These are phyloP conservation scores for Linanthus parryae DNA, from an alignment of 148 eudicot genomes.

Conservation along the genomic window DNA sequence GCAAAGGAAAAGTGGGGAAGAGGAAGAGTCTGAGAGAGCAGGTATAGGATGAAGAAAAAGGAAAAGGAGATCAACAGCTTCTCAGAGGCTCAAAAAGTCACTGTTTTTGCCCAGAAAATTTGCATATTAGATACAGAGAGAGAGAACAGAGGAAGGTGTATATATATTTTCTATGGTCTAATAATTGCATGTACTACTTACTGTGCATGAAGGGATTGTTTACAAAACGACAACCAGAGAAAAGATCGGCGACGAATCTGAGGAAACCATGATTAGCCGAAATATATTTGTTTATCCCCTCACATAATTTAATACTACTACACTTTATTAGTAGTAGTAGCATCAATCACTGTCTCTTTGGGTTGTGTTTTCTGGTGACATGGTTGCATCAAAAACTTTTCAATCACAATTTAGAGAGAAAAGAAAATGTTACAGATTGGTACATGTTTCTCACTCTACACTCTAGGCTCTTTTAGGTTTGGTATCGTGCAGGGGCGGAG, in stretches of 20 bases:
- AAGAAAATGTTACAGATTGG: too few relatives aligned
- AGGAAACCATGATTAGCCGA: constrained; percentile 28
- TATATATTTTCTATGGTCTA: constrained; percentile 5
- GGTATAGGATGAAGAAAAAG: not conserved
- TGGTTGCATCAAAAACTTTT: too few relatives aligned
- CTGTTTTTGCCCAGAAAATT: not conserved
- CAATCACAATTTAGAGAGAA: too few relatives aligned
- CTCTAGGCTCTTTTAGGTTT: too few relatives aligned
- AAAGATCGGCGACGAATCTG: constrained; percentile 58
- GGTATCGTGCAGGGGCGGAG: too few relatives aligned
- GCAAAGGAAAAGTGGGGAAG: not conserved
- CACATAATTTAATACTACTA: too few relatives aligned
- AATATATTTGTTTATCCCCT: not conserved
- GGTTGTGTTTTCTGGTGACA: too few relatives aligned
- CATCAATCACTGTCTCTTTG: too few relatives aligned
- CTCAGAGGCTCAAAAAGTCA: not conserved
- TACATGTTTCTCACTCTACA: too few relatives aligned
- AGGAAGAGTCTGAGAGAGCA: not conserved
- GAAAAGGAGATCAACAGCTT: not conserved
- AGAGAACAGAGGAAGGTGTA: not conserved
- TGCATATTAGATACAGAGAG: not conserved
- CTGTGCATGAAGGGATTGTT: constrained; percentile 2
- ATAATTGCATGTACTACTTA: too few relatives aligned
- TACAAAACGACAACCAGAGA: constrained; percentile 22
- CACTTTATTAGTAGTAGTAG: too few relatives aligned